A percentile compares a stretch with the other conserved stretches of the same genome.
Evolutionary conservation across 805 yeast genomes (phyloP).

Genomic region (Maudiozyma pseudohumilis): DNA sequence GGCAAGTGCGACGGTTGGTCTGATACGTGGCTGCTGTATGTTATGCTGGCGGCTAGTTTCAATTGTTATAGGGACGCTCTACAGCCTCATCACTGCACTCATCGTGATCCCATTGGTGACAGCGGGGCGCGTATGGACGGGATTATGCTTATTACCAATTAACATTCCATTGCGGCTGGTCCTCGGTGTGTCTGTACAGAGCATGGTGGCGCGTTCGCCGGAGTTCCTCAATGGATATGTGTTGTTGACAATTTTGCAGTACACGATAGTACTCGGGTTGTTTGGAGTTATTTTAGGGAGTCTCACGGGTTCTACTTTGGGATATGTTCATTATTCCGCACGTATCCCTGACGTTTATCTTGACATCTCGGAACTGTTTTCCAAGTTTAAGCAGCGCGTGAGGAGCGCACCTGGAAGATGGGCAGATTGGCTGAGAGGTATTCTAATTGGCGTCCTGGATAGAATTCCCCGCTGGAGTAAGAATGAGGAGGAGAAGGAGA

Average conservation of each 20-base stretch:
- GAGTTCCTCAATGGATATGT: constrained; percentile 9
- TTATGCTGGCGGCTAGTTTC: too few relatives aligned
- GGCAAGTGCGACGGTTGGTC: too few relatives aligned
- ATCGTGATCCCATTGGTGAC: constrained; percentile 12
- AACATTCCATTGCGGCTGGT: constrained; percentile 20
- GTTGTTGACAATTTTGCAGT: constrained; percentile 16
- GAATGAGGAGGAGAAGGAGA: too few relatives aligned
- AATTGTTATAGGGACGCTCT: too few relatives aligned
- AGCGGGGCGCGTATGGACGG: constrained; percentile 9
- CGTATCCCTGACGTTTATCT: constrained; percentile 18
- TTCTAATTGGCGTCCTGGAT: too few relatives aligned
- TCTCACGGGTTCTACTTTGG: constrained; percentile 13
- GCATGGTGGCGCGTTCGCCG: constrained; percentile 10
- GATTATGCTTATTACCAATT: constrained; percentile 17
- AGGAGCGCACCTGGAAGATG: too few relatives aligned
- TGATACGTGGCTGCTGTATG: too few relatives aligned
- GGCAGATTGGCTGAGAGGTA: too few relatives aligned
- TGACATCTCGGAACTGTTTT: constrained; percentile 7
- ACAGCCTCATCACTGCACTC: neutral
- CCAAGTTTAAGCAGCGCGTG: too few relatives aligned
- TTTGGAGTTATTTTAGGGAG: constrained; percentile 17
- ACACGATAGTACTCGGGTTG: constrained; percentile 15
- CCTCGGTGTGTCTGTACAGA: constrained; percentile 17
- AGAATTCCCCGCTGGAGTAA: too few relatives aligned
- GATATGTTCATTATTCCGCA: constrained; percentile 15